A percentile compares a stretch with the other conserved stretches of the same genome.
Conservation (phyloP, 1,284 basidiomycete genomes). For the Ustilago curta region DNA sequence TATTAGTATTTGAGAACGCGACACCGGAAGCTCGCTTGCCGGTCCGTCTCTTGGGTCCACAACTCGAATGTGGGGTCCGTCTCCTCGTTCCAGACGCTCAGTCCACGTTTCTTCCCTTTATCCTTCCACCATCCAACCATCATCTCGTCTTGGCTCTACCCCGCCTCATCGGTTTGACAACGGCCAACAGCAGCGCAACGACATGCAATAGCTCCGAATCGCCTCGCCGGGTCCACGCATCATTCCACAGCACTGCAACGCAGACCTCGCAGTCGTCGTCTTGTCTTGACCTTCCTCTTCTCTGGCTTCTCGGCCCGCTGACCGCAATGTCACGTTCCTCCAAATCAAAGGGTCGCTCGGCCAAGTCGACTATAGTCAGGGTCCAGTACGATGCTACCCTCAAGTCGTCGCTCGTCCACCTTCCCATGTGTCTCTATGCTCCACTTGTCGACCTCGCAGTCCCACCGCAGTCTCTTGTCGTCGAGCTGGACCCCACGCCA, state of each 20-base stretch:
- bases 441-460: slow-evolving; percentile 65
- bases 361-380: slow-evolving; percentile 46
- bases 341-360: slow-evolving; percentile 40
- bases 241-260: neutral
- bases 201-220: slow-evolving; percentile 1
- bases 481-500: slow-evolving; percentile 56
- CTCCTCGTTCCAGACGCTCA: slow-evolving; percentile 9
- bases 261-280: neutral
- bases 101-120: slow-evolving; percentile 9
- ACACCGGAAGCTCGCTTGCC: slow-evolving; percentile 13
- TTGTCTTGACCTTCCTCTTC: neutral
- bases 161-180: no score
- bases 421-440: slow-evolving; percentile 64
- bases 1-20: neutral
- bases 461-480: slow-evolving; percentile 64
- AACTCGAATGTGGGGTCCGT: slow-evolving; percentile 20
- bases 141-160: neutral
- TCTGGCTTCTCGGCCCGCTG: neutral
- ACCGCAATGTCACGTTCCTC: slow-evolving; percentile 39
- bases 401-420: slow-evolving; percentile 64
- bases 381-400: slow-evolving; percentile 58
- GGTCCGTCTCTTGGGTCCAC: slow-evolving; percentile 7
- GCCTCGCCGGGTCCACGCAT: neutral
- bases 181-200: no score
- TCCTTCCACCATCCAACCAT: neutral